Evolutionary conservation across 768 basidiomycete species (phyloP), one percentile per base, ranked within the genome.

Genomic region (Mycena galopus): DNA sequence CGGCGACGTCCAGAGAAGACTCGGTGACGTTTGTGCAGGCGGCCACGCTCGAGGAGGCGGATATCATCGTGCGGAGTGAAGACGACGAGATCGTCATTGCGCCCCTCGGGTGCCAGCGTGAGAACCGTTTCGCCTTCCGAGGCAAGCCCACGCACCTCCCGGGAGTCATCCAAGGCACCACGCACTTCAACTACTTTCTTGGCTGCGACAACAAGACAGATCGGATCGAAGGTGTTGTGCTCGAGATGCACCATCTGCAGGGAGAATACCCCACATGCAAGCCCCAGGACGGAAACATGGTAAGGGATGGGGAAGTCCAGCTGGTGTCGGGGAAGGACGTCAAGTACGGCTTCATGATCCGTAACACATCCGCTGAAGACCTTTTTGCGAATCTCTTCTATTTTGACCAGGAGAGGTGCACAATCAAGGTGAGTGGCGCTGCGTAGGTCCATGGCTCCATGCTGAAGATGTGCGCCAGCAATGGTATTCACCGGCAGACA

Each of bases 341-440:
- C 3, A 32, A 37, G 29, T 72, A 72, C 51, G 71, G 65, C n/a
- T 72, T 66, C 47, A 67, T 47, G 37, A 35, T 72, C 16, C 30
- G 65, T 12, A 72, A 62, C 59, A 32, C 39, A 27, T 35, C 21
- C 50, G 1, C 21, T 33, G 44, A 42, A 32, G 58, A 66, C 27
- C 37, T 72, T 3, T 72, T 30, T n/a, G 44, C 69, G 32, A 66
- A 71, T 25, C 37, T 71, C 23, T 66, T 71, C 58, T 71, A 65
- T 57, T 66, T 71, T 27, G 70, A 71, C 21, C 64, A 57, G 3
- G 35, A 23, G 30, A 29, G 16, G 25, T n/a, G n/a, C n/a, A n/a
- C n/a, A n/a, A n/a, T n/a, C n/a, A n/a, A n/a, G n/a, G n/a, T n/a
- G n/a, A n/a, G n/a, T n/a, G n/a, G n/a, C n/a, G n/a, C n/a, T n/a